A percentile compares a stretch with the other conserved stretches of the same genome.
These are phyloP conservation scores for Cystobasidium onofrii DNA, from an alignment of 768 basidiomycete genomes.

Conservation along the genomic window DNA sequence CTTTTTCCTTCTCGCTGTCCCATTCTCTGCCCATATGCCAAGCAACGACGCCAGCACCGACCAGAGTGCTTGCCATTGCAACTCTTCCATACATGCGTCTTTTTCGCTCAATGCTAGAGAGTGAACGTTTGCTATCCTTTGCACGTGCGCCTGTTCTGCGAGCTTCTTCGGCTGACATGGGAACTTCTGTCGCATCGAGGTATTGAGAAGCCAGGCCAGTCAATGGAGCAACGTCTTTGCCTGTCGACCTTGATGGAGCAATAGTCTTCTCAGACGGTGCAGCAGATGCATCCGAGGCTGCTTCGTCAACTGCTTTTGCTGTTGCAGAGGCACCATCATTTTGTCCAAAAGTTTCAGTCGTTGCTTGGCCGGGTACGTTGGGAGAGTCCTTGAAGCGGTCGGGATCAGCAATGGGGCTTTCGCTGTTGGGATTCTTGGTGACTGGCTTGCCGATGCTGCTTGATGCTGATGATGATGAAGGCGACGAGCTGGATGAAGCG, in stretches of 20 bases:
- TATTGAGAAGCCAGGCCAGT: constrained; percentile 40
- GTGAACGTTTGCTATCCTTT: constrained; percentile 51
- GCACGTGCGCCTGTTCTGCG: constrained; percentile 34
- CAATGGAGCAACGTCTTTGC: constrained; percentile 5
- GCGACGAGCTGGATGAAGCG: neutral
- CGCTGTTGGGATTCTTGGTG: neutral
- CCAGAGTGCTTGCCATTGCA: constrained; percentile 51
- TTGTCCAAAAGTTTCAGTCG: neutral
- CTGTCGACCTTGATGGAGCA: neutral
- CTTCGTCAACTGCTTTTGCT: neutral
- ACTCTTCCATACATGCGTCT: constrained; percentile 56
- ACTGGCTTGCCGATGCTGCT: constrained; percentile 11
- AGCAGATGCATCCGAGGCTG: neutral
- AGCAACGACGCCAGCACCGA: constrained; percentile 53
- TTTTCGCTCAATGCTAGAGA: constrained; percentile 68
- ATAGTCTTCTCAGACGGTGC: neutral
- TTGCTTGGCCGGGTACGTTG: neutral
- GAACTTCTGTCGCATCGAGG: constrained; percentile 38
- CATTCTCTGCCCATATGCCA: constrained; percentile 70
- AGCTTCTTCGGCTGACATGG: constrained; percentile 4
- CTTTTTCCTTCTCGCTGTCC: constrained; percentile 62
- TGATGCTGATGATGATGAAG: neutral
- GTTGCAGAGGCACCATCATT: neutral
- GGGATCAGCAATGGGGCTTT: neutral
- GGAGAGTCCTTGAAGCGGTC: neutral